Conservation (phyloP, 306 rosid species). For the Fagus crenata region DNA sequence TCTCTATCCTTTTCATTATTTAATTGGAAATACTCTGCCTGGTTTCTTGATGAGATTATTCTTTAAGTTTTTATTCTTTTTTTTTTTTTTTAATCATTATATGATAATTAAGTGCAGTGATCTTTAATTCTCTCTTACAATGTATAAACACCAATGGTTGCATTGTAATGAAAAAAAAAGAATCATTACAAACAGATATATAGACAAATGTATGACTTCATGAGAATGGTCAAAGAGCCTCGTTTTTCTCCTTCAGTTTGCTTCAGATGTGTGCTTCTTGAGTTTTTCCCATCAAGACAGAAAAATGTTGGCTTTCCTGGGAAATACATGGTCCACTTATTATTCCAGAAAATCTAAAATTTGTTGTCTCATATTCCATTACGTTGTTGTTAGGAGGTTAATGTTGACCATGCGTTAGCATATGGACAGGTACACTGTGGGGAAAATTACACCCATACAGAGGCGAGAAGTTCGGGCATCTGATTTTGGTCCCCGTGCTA, state of each 20-base stretch:
- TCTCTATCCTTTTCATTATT: conserved; percentile 17
- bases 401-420: conserved; percentile 38
- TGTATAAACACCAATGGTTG: neutral
- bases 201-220: neutral
- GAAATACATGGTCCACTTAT: conserved; percentile 2
- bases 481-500: conserved; percentile 94
- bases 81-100: neutral
- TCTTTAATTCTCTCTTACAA: neutral
- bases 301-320: conserved; percentile 7
- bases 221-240: conserved; percentile 21
- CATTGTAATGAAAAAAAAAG: neutral
- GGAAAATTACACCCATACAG: conserved; percentile 95
- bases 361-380: conserved; percentile 16
- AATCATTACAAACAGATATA: neutral
- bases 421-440: conserved; percentile 92
- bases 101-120: neutral
- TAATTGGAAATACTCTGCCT: neutral
- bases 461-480: conserved; percentile 90
- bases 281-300: conserved; percentile 7
- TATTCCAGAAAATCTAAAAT: conserved; percentile 7
- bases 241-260: conserved; percentile 27
- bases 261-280: conserved; percentile 27
- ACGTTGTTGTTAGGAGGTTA: conserved; percentile 33
- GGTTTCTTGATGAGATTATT: conserved; percentile 11
- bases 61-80: neutral